Conservation (phyloP, 306 rosid species). For the Cucurbita maxima region DNA sequence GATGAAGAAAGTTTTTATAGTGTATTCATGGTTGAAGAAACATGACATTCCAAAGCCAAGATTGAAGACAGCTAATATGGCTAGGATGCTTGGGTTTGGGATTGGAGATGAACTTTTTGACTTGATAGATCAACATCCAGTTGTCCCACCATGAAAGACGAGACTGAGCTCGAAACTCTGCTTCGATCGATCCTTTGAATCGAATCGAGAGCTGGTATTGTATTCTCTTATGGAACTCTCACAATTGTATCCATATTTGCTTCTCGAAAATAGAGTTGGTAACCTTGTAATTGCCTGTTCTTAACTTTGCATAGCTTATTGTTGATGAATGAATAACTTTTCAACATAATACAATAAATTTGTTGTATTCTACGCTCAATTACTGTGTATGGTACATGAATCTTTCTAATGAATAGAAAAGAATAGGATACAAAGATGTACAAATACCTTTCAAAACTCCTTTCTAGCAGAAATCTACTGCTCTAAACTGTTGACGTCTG, state of each 20-base stretch:
- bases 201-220: not conserved
- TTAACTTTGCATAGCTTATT: not conserved
- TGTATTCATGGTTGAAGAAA: slow-evolving; percentile 74
- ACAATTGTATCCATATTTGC: not conserved
- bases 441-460: not conserved
- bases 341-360: too few relatives aligned
- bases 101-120: slow-evolving; percentile 76
- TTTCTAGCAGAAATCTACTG: not conserved
- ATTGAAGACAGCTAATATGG: slow-evolving; percentile 70
- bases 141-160: slow-evolving; percentile 7
- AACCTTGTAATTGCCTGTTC: not conserved
- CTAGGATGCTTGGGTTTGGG: slow-evolving; percentile 93
- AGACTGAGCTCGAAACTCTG: not conserved
- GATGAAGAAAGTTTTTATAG: slow-evolving; percentile 71
- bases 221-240: not conserved
- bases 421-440: not conserved
- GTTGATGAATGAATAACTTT: not conserved
- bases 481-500: slow-evolving; percentile 8
- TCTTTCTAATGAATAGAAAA: not conserved
- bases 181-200: not conserved
- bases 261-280: not conserved
- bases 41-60: slow-evolving; percentile 66
- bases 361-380: not conserved
- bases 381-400: not conserved
- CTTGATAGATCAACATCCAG: slow-evolving; percentile 49